Conservation (phyloP, 2,329 filamentous ascomycete species). For the Zymoseptoria tritici region DNA sequence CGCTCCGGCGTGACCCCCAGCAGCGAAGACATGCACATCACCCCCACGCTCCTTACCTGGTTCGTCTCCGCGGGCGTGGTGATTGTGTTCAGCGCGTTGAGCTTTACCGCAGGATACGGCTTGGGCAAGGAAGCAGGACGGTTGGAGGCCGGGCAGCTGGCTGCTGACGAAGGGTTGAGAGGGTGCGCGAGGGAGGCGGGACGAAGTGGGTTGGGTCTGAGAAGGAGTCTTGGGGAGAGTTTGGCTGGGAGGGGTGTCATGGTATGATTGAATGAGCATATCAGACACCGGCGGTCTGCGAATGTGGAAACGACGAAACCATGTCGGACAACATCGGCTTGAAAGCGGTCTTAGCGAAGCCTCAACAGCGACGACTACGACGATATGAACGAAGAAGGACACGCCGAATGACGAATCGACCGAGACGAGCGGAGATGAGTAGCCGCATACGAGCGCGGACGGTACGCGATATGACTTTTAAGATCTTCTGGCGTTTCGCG, state of each 20-base stretch:
- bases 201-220: constrained; percentile 26
- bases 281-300: too few relatives aligned
- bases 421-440: too few relatives aligned
- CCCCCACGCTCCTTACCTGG: constrained; percentile 58
- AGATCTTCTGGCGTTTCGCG: too few relatives aligned
- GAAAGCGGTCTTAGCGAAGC: too few relatives aligned
- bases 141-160: constrained; percentile 16
- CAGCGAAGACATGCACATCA: constrained; percentile 32
- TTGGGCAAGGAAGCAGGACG: constrained; percentile 46
- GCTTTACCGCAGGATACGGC: constrained; percentile 58
- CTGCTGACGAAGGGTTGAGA: constrained; percentile 13
- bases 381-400: too few relatives aligned
- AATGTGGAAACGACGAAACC: too few relatives aligned
- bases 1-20: constrained; percentile 26
- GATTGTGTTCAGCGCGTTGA: constrained; percentile 56
- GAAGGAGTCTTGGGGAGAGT: constrained; percentile 25
- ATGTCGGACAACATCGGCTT: too few relatives aligned
- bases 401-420: too few relatives aligned
- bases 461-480: too few relatives aligned
- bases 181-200: constrained; percentile 29
- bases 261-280: background rate
- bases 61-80: constrained; percentile 59
- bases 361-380: too few relatives aligned
- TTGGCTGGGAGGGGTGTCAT: constrained; percentile 16
- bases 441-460: too few relatives aligned